Evolutionary conservation across 2,329 filamentous ascomycete species (phyloP).

Genomic region (Claviceps fusiformis): DNA sequence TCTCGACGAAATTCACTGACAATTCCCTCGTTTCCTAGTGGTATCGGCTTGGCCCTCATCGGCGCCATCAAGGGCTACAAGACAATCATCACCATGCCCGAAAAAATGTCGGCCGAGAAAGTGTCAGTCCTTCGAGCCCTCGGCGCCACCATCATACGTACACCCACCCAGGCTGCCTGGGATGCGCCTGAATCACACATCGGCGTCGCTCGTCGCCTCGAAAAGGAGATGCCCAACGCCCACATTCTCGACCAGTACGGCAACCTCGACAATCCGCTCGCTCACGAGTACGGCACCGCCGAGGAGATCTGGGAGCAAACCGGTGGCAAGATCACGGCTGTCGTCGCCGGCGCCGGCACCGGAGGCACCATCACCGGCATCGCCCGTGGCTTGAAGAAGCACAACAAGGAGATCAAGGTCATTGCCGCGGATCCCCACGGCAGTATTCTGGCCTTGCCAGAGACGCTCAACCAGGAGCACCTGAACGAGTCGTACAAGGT

Average conservation of each 20-base stretch:
- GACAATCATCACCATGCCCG: conserved; percentile 94
- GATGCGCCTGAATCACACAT: conserved; percentile 95
- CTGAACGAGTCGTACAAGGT: conserved; percentile 88
- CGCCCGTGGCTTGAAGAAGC: conserved; percentile 72
- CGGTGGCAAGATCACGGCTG: conserved; percentile 62
- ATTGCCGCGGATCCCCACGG: conserved; percentile 87
- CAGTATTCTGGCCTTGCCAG: conserved; percentile 77
- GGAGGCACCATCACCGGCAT: conserved; percentile 91
- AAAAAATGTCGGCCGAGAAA: conserved; percentile 99
- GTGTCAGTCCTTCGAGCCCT: conserved; percentile 87
- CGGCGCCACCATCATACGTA: conserved; percentile 93
- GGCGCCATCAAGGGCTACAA: conserved; percentile 95
- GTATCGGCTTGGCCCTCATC: conserved; percentile 88
- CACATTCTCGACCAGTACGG: conserved; percentile 96
- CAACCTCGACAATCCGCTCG: conserved; percentile 81
- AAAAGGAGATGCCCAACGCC: conserved; percentile 93
- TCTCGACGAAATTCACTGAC: background rate
- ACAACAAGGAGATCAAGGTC: conserved; percentile 73
- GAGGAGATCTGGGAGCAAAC: conserved; percentile 96
- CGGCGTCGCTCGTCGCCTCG: conserved; percentile 74
- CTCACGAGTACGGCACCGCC: conserved; percentile 87
- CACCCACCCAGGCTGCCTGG: conserved; percentile 87
- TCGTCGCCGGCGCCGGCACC: conserved; percentile 87
- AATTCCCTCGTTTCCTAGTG: conserved; percentile 24
- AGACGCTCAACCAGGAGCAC: conserved; percentile 63